Evolutionary conservation across 1,284 basidiomycete species (phyloP).

Genomic region (Ceratobasidium sp.): DNA sequence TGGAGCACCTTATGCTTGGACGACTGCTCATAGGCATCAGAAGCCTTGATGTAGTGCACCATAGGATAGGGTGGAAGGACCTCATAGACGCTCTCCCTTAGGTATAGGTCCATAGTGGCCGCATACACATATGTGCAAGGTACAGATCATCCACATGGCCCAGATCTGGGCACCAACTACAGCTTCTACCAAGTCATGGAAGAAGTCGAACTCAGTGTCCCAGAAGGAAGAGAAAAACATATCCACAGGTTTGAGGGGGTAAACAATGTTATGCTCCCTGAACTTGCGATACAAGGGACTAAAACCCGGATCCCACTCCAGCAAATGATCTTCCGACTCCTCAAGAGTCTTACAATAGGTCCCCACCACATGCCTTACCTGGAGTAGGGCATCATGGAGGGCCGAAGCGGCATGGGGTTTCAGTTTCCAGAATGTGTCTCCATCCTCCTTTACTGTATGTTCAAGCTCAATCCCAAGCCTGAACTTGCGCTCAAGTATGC

Average conservation of each 20-base stretch:
- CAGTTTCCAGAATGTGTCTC: no score
- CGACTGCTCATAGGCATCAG: no score
- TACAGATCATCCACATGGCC: not conserved
- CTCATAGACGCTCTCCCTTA: no score
- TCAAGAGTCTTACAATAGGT: not conserved
- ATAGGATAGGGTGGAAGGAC: no score
- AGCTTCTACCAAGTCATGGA: not conserved
- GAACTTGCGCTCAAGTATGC: constrained; percentile 18
- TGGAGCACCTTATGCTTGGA: no score
- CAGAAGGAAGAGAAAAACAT: not conserved
- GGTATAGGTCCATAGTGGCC: no score
- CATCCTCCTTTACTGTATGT: no score
- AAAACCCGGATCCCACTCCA: not conserved
- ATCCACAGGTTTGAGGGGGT: not conserved
- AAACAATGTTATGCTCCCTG: not conserved
- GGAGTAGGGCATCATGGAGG: not conserved
- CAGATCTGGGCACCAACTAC: not conserved
- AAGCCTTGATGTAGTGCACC: no score
- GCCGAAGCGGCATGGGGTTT: no score
- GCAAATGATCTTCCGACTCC: not conserved
- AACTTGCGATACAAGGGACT: not conserved
- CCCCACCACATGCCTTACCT: not conserved
- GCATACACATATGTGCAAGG: not conserved
- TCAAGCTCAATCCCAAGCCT: not conserved
- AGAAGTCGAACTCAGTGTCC: not conserved